Evolutionary conservation across 441 rosid species (phyloP).

Genomic region (Brassica hybrid): DNA sequence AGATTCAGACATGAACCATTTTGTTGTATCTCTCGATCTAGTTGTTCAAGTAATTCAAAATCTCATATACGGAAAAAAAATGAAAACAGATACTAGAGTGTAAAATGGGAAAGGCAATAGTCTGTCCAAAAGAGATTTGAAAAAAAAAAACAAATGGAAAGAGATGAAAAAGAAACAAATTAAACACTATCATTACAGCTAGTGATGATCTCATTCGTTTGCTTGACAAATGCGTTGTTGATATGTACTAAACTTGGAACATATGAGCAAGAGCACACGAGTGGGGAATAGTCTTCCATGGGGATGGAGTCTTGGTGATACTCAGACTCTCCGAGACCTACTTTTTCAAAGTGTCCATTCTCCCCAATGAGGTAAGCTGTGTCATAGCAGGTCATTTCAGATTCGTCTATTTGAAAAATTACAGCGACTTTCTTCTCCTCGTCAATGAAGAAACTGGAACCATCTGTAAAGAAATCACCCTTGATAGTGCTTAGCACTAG

Average conservation of each 20-base stretch:
- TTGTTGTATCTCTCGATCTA: neutral
- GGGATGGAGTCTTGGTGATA: neutral
- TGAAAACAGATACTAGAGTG: neutral
- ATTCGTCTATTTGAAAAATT: neutral
- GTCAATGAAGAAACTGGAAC: neutral
- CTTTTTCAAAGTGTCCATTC: neutral
- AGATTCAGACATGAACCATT: slow-evolving; percentile 20
- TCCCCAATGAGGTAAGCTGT: slow-evolving; percentile 1
- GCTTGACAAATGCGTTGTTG: neutral
- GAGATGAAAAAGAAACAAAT: neutral
- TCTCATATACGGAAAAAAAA: neutral
- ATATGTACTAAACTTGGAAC: neutral
- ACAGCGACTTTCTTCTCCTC: slow-evolving; percentile 3
- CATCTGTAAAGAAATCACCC: neutral
- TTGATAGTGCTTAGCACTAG: neutral
- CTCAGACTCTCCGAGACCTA: neutral
- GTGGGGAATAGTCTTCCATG: neutral
- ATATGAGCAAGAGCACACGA: neutral
- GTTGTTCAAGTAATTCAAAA: neutral
- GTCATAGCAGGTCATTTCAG: neutral
- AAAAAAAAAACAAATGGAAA: neutral
- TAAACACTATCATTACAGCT: neutral
- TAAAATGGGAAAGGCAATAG: neutral
- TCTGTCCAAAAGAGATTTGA: neutral
- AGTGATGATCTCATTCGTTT: neutral